Base-by-base conservation (phyloP, 768 basidiomycete genomes). In the Saitozyma podzolica region DNA sequence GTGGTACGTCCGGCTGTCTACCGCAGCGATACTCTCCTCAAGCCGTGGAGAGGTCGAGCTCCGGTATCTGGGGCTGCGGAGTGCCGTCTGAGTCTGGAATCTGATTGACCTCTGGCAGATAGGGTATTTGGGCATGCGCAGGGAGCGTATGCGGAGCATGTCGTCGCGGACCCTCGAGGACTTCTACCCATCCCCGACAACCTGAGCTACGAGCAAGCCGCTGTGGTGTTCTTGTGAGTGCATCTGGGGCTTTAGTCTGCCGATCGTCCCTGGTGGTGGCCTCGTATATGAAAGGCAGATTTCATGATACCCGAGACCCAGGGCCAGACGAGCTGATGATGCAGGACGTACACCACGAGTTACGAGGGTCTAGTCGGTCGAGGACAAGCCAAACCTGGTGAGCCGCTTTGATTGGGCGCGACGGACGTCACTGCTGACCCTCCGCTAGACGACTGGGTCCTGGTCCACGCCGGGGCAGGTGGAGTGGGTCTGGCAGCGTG, bases 401-500 rank as follows among this genome's bases (percentile, higher is more conserved):
- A 53, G 82, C 72, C 50, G 3, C 19, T 19, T 11, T 29, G 16
- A 29, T 16, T 7, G n/a, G 29, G 7, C 59, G 9, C 8, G 39
- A 29, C 29, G 29, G 29, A 5, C 13, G 8, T 45, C 37, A n/a
- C 9, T n/a, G 41, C 56, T 61, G 51, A 54, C 19, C 8, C 0
- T 40, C 29, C 6, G 43, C 58, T 54, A 89, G 90, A 89, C 19
- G 95, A 97, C 81, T 92, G 89, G 86, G 86, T 96, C 3, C 86
- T 99, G 3, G 88, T 98, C 5, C 91, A 92, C 54, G 95, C 93
- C 8, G 90, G 91, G n/a, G 95, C 94, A 1, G 95, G 95, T 3
- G 95, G 93, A 11, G 93, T 98, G 6, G 94, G 94, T 0, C 87
- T 95, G 55, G 87, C 88, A 7, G 94, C 95, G 8, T 87, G 93